phyloP scores from a whole-genome alignment of 2,329 filamentous ascomycete species.

The Beauveria bassiana region DNA sequence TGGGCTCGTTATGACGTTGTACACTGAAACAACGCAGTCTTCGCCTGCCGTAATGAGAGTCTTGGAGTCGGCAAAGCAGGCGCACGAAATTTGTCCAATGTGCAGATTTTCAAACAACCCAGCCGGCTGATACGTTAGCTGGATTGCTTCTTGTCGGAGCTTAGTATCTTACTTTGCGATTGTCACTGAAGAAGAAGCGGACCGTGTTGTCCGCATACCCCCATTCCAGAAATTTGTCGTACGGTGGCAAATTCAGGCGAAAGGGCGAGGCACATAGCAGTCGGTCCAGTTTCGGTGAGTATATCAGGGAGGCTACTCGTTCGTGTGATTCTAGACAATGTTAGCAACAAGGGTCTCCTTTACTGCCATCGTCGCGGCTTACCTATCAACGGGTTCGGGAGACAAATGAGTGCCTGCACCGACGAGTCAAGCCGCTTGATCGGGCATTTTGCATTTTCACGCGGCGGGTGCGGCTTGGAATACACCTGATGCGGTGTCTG shows the following conservation, averaged over 20 bases:
- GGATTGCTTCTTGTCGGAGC: constrained; percentile 2
- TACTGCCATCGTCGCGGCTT: constrained; percentile 17
- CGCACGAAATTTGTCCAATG: constrained; percentile 77
- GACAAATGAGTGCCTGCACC: constrained; percentile 65
- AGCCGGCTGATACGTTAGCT: constrained; percentile 44
- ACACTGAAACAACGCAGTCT: constrained; percentile 85
- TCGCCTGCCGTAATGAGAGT: constrained; percentile 87
- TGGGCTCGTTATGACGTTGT: constrained; percentile 57
- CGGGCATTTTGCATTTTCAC: constrained; percentile 60
- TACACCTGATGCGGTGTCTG: constrained; percentile 97
- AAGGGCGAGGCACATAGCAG: constrained; percentile 78
- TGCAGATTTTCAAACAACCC: constrained; percentile 93
- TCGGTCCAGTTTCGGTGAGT: constrained; percentile 71
- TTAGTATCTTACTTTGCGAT: constrained; percentile 51
- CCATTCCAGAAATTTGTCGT: constrained; percentile 93
- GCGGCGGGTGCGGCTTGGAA: constrained; percentile 66
- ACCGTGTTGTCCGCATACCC: constrained; percentile 90
- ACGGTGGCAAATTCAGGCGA: constrained; percentile 80
- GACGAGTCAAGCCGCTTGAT: constrained; percentile 68
- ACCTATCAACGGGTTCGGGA: constrained; percentile 71
- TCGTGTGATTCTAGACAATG: constrained; percentile 55
- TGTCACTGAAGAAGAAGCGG: constrained; percentile 81
- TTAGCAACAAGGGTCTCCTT: background rate
- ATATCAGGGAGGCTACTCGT: constrained; percentile 69
- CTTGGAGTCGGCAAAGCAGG: constrained; percentile 79